Evolutionary conservation across 768 basidiomycete species (phyloP).

Genomic region (Suillus decipiens): DNA sequence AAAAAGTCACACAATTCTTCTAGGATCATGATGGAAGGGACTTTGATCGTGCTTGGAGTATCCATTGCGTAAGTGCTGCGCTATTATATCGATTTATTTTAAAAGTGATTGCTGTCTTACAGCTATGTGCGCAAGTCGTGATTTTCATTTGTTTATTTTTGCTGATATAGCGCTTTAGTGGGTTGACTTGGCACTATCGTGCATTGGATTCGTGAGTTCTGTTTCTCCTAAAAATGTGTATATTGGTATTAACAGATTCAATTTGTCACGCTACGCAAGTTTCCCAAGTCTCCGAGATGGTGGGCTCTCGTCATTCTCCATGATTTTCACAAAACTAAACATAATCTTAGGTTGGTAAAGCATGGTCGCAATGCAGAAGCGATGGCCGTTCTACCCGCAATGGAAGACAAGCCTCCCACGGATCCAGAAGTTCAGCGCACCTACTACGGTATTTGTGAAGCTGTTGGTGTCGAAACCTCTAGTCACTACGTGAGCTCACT

Average conservation of each 20-base stretch:
- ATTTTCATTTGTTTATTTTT: slow-evolving; percentile 2
- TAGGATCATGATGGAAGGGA: slow-evolving; percentile 11
- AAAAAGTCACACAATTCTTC: not conserved
- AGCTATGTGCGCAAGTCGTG: not conserved
- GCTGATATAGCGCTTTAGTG: slow-evolving; percentile 24
- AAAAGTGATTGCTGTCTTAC: not conserved
- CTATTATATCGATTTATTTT: not conserved
- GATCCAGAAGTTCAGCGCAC: slow-evolving; percentile 36
- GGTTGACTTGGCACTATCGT: slow-evolving; percentile 43
- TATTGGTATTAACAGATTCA: not conserved
- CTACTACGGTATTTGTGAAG: slow-evolving; percentile 40
- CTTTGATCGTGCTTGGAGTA: slow-evolving; percentile 31
- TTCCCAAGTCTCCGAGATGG: slow-evolving; percentile 40
- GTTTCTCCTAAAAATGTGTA: not conserved
- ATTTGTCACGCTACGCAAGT: slow-evolving; percentile 17
- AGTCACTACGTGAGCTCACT: slow-evolving; percentile 37
- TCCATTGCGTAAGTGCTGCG: slow-evolving; percentile 37
- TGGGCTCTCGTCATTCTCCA: slow-evolving; percentile 4
- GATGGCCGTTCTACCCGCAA: slow-evolving; percentile 41
- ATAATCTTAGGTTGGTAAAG: slow-evolving; percentile 36
- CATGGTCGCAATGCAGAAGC: slow-evolving; percentile 31
- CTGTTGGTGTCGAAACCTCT: slow-evolving; percentile 30
- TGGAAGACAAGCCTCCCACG: slow-evolving; percentile 38
- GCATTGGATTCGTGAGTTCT: slow-evolving; percentile 34
- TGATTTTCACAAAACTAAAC: not conserved